Evolutionary conservation across 352 stramenopile species (phyloP).

Genomic region (Thalassiosira hispida): DNA sequence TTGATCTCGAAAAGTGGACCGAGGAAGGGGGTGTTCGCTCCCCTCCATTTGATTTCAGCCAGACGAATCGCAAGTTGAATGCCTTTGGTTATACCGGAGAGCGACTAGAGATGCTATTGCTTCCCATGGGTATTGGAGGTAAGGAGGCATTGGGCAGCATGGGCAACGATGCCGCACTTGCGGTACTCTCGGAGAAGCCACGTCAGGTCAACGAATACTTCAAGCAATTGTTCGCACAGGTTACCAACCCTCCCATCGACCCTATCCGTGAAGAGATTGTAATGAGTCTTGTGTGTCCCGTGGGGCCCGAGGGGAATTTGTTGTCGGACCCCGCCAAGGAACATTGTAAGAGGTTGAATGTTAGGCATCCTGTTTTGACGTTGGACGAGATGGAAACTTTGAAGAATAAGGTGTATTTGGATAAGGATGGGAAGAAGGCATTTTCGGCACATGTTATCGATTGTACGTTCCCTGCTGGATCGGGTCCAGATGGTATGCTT

Average conservation of each 20-base stretch:
- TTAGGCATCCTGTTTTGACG: conserved; percentile 94
- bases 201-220: conserved; percentile 86
- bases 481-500: conserved; percentile 80
- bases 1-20: conserved; percentile 89
- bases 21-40: conserved; percentile 40
- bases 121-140: conserved; percentile 93
- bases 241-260: conserved; percentile 97
- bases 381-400: conserved; percentile 92
- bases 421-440: conserved; percentile 59
- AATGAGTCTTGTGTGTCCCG: conserved; percentile 95
- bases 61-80: conserved; percentile 92
- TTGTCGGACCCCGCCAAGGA: conserved; percentile 84
- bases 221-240: conserved; percentile 90
- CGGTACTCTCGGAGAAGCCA: conserved; percentile 88
- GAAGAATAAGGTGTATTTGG: conserved; percentile 87
- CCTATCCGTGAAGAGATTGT: conserved; percentile 97
- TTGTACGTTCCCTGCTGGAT: conserved; percentile 85
- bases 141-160: conserved; percentile 95
- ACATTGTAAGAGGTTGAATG: conserved; percentile 88
- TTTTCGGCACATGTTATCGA: conserved; percentile 86
- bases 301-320: conserved; percentile 94
- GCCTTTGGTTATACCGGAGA: conserved; percentile 96
- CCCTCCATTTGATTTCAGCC: conserved; percentile 81
- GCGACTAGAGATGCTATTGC: conserved; percentile 93
- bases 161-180: conserved; percentile 94